Base-by-base conservation (phyloP, 176 grass and related monocot genomes). In the Alloteropsis semialata region DNA sequence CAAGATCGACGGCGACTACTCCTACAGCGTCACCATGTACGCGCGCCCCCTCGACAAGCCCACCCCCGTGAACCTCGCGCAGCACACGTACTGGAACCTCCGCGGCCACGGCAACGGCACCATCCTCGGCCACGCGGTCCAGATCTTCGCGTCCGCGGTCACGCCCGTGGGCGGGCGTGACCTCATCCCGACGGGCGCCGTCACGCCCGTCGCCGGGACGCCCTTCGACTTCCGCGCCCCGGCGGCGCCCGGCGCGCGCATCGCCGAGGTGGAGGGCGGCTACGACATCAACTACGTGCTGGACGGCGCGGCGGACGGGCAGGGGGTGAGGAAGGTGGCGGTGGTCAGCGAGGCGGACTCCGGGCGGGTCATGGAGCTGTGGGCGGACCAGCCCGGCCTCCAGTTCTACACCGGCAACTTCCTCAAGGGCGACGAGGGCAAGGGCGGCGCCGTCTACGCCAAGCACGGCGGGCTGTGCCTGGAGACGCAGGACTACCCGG, bases 21-120 rank as follows among this genome's bases (percentile, higher is more conserved):
- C 88, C 2, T 83, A 93, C 42, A 88, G 87, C 58, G 91, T 98
- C 25, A 81, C 72, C 72, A 98, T 98, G 96, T 92, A 83, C 71
- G 96, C 96, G 0, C 76, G 78, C 0, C 92, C 96, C 0, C 30
- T 66, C 32, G 87, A 89, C 76, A 92, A 93, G 82, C 79, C 81
- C 0, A 98, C 92, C 5, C 96, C 89, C 0, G 66, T 98, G 5
- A 98, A 95, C 84, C 81, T 98, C 18, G 96, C 91, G 21, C 96
- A 95, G 80, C 96, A 98, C 86, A 82, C 79, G 2, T 93, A 98
- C 85, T 95, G 92, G 92, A 98, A 98, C 89, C 96, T 98, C 28
- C 84, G 84, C 0, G 96, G 96, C 0, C 85, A 98, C 69, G 78
- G 64, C 8, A 74, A 12, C 6, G 91, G 93, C 74, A 60, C 64